Evolutionary conservation across 768 basidiomycete species (phyloP), one percentile per base, ranked within the genome.

Genomic region (Pleurotus citrinopileatus): DNA sequence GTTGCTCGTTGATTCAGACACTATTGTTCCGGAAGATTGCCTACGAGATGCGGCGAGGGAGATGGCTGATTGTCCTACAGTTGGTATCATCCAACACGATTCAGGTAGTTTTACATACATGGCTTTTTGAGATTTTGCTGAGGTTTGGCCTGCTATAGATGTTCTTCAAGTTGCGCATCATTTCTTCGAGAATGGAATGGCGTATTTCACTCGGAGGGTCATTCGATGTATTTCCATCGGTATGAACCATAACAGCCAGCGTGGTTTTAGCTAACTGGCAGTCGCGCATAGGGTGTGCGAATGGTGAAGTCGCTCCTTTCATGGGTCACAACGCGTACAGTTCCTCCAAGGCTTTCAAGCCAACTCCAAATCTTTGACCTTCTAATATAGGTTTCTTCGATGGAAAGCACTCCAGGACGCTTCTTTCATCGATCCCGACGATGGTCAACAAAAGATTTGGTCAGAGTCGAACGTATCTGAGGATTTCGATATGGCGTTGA

Each of bases 351-450:
- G 15, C 32, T 7, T 15, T 34, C 7, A 7, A 34, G 32, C 32
- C 32, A 34, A 7, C 15, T 7, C 15, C 7, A 7, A 6, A 47
- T 27, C 12, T 6, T 32, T 10, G 4, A 27, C 22, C 45, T 25
- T 27, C 17, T 7, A 6, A n/a, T 19, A 23, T 8, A 71, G 70
- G 1, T 94, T 94, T 67, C 68, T 95, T 28, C 81, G 91, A 7
- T 95, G 92, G 93, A 77, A 79, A 20, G 91, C 92, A 0, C 71
- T 94, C 9, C 92, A 95, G 64, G 92, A 94, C 57, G 90, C 90
- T 0, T 79, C 86, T 13, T 88, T 89, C 58, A 61, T 83, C 34
- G 89, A 91, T 65, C 72, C 77, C 1, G 77, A 71, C 2, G 87
- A 89, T 59, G 82, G 82, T 2, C 72, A 79, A 53, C 76, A 73